Evolutionary conservation across 805 yeast genomes (phyloP), one percentile per base, ranked within the genome.

Genomic region (Kluyveromyces aestuarii): DNA sequence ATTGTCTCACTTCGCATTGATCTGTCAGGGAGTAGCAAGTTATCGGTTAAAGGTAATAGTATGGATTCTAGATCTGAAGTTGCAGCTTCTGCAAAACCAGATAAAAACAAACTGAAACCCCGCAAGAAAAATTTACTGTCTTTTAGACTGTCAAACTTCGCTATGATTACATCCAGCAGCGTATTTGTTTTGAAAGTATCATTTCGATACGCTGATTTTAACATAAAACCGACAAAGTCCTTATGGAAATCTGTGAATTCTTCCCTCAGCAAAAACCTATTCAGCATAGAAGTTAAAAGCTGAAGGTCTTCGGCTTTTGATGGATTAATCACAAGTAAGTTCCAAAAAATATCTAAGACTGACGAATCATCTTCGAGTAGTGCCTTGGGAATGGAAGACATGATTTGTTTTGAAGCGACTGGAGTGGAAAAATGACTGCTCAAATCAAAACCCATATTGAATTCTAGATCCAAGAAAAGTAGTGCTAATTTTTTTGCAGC

Each of bases 301-400:
- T 40, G 35, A 36, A 59, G 57, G 19, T 66, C 56, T 5, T 60
- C 51, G n/a, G 59, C 58, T 14, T 68, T 54, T 7, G 73, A 65
- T 52, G 67, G 57, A 39, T 65, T 70, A 37, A 80, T 56, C 16
- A 80, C 52, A 2, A 70, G 53, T 13, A 77, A 52, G 59, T 79
- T 73, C 85, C 86, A 80, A 55, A 74, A 74, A 6, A 76, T 55
- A 6, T 74, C 74, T 25, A 67, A 58, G n/a, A 71, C 19, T 33
- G 33, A 8, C 2, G 13, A 17, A 19, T 43, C 39, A 19, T 33
- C 27, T 8, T 33, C 11, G 2, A 43, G 17, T 33, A 9, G 4
- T 2, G 38, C 39, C 18, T n/a, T n/a, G 39, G 33, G 8, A 14
- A 43, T 33, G 17, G 21, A 21, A 13, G 21, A 10, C 25, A 43